Evolutionary conservation across 768 basidiomycete species (phyloP).

Genomic region (Boletus bicolor): DNA sequence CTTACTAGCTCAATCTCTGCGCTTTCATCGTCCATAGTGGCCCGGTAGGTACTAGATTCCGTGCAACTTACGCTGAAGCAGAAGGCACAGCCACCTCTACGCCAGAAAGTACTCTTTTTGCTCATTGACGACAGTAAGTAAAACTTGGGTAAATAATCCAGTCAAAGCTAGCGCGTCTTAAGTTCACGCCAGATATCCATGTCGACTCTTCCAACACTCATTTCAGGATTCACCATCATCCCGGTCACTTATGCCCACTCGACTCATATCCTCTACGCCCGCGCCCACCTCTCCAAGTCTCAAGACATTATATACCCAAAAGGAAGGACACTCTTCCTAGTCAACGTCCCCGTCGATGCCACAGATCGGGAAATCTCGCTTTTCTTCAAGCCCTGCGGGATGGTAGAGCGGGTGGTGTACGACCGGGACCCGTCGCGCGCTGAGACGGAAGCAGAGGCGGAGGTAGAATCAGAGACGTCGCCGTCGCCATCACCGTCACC

Average conservation of each 20-base stretch:
- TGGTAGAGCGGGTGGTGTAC: conserved; percentile 72
- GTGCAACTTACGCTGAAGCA: not conserved
- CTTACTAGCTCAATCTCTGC: conserved; percentile 27
- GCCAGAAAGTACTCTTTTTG: too few relatives aligned
- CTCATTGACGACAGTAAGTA: too few relatives aligned
- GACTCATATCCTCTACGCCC: conserved; percentile 75
- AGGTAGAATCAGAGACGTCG: not conserved
- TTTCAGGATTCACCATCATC: conserved; percentile 37
- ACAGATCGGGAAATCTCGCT: conserved; percentile 74
- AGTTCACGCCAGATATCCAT: not conserved
- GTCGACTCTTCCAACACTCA: conserved; percentile 17
- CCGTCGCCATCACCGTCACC: not conserved
- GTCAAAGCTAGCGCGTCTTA: too few relatives aligned
- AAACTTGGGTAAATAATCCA: too few relatives aligned
- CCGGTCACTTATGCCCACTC: conserved; percentile 38
- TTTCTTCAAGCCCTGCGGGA: conserved; percentile 77
- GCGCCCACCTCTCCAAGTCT: conserved; percentile 55
- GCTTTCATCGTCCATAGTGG: conserved; percentile 25
- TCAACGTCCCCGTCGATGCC: conserved; percentile 86
- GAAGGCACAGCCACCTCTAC: not conserved
- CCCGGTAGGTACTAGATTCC: not conserved
- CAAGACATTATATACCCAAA: conserved; percentile 39
- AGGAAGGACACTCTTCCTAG: conserved; percentile 80
- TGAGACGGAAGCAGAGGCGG: conserved; percentile 32
- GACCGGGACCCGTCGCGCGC: conserved; percentile 39